These are phyloP conservation scores for Leptographium wingfieldii DNA, from an alignment of 2,329 filamentous ascomycete species.

Conservation along the genomic window DNA sequence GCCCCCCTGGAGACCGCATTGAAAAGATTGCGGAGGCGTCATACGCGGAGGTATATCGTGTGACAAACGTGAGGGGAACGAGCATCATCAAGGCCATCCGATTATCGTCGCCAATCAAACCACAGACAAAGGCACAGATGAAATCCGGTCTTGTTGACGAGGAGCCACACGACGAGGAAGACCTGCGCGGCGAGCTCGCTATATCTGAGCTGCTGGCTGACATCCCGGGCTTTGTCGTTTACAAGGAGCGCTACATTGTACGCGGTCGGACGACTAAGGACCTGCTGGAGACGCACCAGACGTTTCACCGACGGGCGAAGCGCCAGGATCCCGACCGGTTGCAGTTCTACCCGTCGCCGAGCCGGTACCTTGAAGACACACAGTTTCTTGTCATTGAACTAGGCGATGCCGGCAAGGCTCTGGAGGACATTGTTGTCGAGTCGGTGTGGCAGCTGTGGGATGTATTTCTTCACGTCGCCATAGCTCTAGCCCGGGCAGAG, in stretches of 20 bases:
- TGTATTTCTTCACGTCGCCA: slow-evolving; percentile 45
- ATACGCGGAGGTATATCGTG: slow-evolving; percentile 52
- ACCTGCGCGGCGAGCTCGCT: slow-evolving; percentile 44
- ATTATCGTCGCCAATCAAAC: slow-evolving; percentile 42
- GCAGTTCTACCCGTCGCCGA: slow-evolving; percentile 51
- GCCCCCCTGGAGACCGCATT: slow-evolving; percentile 38
- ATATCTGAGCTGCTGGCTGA: slow-evolving; percentile 53
- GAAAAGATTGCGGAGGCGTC: slow-evolving; percentile 55
- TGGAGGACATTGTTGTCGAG: slow-evolving; percentile 44
- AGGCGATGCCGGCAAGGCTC: slow-evolving; percentile 46
- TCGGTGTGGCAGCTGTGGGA: slow-evolving; percentile 46
- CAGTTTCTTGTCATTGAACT: slow-evolving; percentile 50
- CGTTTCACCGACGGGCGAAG: slow-evolving; percentile 41
- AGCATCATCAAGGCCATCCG: slow-evolving; percentile 55
- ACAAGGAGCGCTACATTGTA: slow-evolving; percentile 51
- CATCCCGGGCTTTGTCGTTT: slow-evolving; percentile 52
- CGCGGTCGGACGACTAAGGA: slow-evolving; percentile 39
- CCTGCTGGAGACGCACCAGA: slow-evolving; percentile 47
- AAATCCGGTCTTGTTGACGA: slow-evolving; percentile 44
- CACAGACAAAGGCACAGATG: slow-evolving; percentile 44
- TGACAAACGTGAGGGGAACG: slow-evolving; percentile 44
- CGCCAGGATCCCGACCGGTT: slow-evolving; percentile 41
- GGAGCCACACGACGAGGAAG: slow-evolving; percentile 40
- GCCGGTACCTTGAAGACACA: slow-evolving; percentile 43
- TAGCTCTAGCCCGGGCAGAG: slow-evolving; percentile 48